Evolutionary conservation across 1,139 yeast genomes (phyloP).

Genomic region (Sporopachydermia cereana): DNA sequence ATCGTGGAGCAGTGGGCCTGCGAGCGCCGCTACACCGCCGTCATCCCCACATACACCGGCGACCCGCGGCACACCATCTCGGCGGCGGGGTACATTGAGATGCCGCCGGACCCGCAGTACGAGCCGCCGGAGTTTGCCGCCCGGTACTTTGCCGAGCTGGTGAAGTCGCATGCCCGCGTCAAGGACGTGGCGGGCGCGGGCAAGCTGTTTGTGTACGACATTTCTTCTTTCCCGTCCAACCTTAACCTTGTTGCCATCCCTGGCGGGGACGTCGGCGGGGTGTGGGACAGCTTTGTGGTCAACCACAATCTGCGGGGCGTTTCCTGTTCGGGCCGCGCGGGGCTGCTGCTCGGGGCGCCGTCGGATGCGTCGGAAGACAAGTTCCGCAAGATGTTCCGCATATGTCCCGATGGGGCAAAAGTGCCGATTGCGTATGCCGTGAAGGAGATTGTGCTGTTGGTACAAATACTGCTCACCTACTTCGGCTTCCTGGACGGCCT

Average conservation of each 20-base stretch:
- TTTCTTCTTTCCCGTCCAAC: conserved; percentile 69
- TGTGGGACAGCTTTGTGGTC: conserved; percentile 49
- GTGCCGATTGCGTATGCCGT: conserved; percentile 57
- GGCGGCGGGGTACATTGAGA: conserved; percentile 43
- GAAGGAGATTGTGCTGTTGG: conserved; percentile 56
- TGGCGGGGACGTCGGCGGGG: conserved; percentile 40
- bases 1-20: conserved; percentile 92
- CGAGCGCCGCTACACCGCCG: conserved; percentile 51
- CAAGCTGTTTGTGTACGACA: conserved; percentile 64
- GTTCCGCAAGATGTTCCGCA: conserved; percentile 63
- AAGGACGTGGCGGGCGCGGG: conserved; percentile 40
- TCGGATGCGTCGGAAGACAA: conserved; percentile 75
- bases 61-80: conserved; percentile 49
- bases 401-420: conserved; percentile 25
- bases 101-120: conserved; percentile 41
- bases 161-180: conserved; percentile 45
- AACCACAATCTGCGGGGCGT: conserved; percentile 69
- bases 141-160: conserved; percentile 54
- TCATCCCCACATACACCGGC: conserved; percentile 79
- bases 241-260: conserved; percentile 61
- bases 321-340: conserved; percentile 79
- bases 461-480: conserved; percentile 69
- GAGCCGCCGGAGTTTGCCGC: conserved; percentile 41
- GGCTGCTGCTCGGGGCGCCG: conserved; percentile 53
- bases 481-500: conserved; percentile 60